Evolutionary conservation across 192 early-diverging fungal species (phyloP).

Genomic region (Pilaira anomala): DNA sequence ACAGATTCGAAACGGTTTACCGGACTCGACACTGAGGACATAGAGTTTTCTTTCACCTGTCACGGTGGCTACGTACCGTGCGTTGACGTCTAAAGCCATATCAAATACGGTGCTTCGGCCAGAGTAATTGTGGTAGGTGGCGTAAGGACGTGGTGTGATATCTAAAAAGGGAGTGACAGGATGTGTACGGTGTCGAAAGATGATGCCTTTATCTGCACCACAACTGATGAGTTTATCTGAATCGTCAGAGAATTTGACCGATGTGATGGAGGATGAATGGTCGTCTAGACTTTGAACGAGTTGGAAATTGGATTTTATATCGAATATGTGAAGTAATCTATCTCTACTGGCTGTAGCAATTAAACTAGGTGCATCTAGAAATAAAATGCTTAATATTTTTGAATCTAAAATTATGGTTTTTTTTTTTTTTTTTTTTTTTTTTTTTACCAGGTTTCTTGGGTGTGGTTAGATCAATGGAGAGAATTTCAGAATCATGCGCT

Average conservation of each 20-base stretch:
- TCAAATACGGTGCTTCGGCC: constrained; percentile 72
- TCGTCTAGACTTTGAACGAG: constrained; percentile 79
- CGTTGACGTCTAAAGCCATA: constrained; percentile 56
- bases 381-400: background rate
- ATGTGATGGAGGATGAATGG: constrained; percentile 80
- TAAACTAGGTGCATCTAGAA: constrained; percentile 41
- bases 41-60: constrained; percentile 71
- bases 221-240: constrained; percentile 71
- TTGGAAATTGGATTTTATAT: constrained; percentile 52
- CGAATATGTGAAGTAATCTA: constrained; percentile 74
- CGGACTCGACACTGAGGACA: constrained; percentile 56
- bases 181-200: constrained; percentile 53
- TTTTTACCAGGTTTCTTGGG: background rate
- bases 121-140: constrained; percentile 66
- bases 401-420: too few species aligned
- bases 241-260: constrained; percentile 61
- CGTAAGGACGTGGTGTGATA: constrained; percentile 28
- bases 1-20: constrained; percentile 60
- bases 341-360: constrained; percentile 77
- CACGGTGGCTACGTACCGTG: constrained; percentile 56
- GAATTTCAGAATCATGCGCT: constrained; percentile 76
- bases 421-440: too few species aligned
- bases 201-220: constrained; percentile 79
- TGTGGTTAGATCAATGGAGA: constrained; percentile 70
- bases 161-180: constrained; percentile 31